Percentiles rank a stretch among this genome's conserved stretches.
These are phyloP conservation scores for Fraxinus cuspidata DNA, from an alignment of 257 asterid species.

Conservation along the genomic window DNA sequence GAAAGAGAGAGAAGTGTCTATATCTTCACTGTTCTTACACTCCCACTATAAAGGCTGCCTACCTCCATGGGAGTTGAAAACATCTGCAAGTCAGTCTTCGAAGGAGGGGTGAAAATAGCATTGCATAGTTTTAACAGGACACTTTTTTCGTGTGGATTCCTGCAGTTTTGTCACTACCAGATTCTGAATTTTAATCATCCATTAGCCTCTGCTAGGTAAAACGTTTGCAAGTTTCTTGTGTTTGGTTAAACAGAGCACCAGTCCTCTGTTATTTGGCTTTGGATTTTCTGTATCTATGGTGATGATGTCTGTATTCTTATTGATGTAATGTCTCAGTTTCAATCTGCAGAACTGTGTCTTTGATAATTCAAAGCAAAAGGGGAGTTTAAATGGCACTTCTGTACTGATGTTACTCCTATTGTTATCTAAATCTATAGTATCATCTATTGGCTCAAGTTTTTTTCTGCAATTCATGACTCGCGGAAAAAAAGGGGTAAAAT, in stretches of 20 bases:
- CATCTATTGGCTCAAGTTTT: no score
- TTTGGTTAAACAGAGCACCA: neutral
- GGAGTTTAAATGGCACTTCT: no score
- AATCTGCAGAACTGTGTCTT: neutral
- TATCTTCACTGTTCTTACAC: slow-evolving; percentile 69
- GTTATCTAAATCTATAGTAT: no score
- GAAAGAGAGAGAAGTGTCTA: slow-evolving; percentile 56
- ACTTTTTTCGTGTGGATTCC: neutral
- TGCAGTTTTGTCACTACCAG: neutral
- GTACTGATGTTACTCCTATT: no score
- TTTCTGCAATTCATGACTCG: no score
- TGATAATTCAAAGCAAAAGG: neutral
- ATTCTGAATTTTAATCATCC: neutral
- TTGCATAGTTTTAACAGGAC: neutral
- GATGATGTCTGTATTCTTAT: neutral
- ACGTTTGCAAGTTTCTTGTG: neutral
- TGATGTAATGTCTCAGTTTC: neutral
- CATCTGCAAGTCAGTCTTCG: slow-evolving; percentile 42
- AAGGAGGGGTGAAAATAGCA: slow-evolving; percentile 31
- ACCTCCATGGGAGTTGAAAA: slow-evolving; percentile 61
- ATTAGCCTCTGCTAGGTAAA: neutral
- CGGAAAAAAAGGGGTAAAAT: no score
- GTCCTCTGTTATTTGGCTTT: neutral
- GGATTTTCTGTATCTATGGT: neutral
- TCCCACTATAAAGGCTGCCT: slow-evolving; percentile 67